These are phyloP conservation scores for Primulina eburnea DNA, from an alignment of 257 asterid species.

Conservation along the genomic window DNA sequence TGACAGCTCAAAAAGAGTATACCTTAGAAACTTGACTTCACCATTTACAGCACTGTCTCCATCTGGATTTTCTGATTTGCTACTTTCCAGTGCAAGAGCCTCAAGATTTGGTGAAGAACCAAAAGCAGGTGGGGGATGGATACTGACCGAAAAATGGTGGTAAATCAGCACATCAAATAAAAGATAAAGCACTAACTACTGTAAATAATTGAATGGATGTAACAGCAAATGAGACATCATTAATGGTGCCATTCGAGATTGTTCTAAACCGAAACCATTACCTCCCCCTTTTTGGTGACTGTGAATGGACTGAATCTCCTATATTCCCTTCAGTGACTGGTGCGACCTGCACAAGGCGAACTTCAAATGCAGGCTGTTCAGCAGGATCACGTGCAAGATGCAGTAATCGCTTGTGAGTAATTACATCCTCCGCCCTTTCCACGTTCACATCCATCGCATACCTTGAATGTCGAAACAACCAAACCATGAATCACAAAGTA, in stretches of 20 bases:
- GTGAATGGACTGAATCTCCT: conserved; percentile 51
- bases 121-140: conserved; percentile 98
- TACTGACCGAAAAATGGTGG: conserved; percentile 41
- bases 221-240: conserved; percentile 8
- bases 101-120: conserved; percentile 98
- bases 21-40: conserved; percentile 57
- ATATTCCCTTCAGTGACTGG: conserved; percentile 57
- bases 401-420: conserved; percentile 76
- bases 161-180: conserved; percentile 24
- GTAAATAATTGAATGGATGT: conserved; percentile 8
- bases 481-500: conserved; percentile 26
- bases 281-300: conserved; percentile 59
- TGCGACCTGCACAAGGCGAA: conserved; percentile 90
- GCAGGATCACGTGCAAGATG: conserved; percentile 84
- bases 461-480: conserved; percentile 39
- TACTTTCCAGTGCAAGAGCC: conserved; percentile 78
- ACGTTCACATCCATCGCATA: conserved; percentile 94
- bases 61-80: conserved; percentile 58
- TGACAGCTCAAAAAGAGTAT: conserved; percentile 27
- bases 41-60: conserved; percentile 43
- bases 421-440: conserved; percentile 96
- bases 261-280: conserved; percentile 13
- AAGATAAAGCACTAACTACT: background rate
- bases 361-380: conserved; percentile 87
- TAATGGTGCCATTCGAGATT: conserved; percentile 6